Conservation (phyloP, 805 yeast genomes). For the Suhomyces canberraensis region DNA sequence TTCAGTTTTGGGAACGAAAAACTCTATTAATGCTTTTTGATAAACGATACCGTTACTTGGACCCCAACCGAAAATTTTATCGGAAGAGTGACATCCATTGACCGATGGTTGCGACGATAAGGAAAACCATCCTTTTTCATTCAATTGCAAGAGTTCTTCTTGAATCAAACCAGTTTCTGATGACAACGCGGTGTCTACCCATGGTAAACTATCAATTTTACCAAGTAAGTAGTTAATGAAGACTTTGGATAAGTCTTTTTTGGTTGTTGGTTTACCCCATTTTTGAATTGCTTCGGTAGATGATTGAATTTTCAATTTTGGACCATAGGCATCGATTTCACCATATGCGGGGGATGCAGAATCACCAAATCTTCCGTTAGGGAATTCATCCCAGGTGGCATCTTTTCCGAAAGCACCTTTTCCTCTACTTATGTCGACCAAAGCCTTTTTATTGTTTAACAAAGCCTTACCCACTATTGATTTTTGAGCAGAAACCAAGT, state of each 20-base stretch:
- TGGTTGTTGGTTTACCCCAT: conserved; percentile 76
- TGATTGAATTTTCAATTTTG: conserved; percentile 70
- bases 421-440: conserved; percentile 78
- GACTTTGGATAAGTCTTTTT: conserved; percentile 58
- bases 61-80: conserved; percentile 96
- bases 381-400: conserved; percentile 97
- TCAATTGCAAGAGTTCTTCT: conserved; percentile 80
- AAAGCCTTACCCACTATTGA: conserved; percentile 24
- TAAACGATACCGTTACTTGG: conserved; percentile 84
- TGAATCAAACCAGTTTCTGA: conserved; percentile 92
- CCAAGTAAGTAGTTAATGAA: conserved; percentile 73
- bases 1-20: conserved; percentile 68
- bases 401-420: conserved; percentile 81
- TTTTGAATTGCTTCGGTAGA: conserved; percentile 61
- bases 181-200: conserved; percentile 83
- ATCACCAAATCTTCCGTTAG: conserved; percentile 94
- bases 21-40: conserved; percentile 86
- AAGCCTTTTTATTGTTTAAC: conserved; percentile 45
- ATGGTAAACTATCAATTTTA: conserved; percentile 77
- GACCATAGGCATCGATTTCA: conserved; percentile 97
- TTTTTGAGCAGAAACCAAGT: conserved; percentile 22
- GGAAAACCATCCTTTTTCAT: conserved; percentile 73
- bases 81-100: conserved; percentile 72
- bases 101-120: conserved; percentile 96
- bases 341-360: conserved; percentile 96